phyloP scores from a whole-genome alignment of 148 eudicot species.

The Drosera capensis region DNA sequence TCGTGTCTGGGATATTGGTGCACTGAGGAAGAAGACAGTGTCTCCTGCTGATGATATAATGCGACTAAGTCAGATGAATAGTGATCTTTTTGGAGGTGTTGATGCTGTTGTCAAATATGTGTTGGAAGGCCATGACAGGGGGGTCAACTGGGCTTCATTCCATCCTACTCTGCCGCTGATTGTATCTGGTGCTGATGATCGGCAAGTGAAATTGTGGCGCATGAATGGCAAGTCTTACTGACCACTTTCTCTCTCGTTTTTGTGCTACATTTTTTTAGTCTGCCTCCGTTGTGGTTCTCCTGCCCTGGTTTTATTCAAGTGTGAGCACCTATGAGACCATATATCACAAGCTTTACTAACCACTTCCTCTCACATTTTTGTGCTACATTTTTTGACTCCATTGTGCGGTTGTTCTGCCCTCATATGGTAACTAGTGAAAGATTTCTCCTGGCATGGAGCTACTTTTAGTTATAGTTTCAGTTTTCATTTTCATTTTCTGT shows the following conservation, averaged over 20 bases:
- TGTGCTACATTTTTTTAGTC: not conserved
- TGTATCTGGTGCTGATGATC: constrained; percentile 80
- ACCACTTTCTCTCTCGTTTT: not conserved
- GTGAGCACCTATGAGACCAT: too few species aligned
- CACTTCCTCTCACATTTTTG: too few species aligned
- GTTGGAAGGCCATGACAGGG: constrained; percentile 93
- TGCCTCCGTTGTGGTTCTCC: not conserved
- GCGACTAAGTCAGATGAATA: constrained; percentile 79
- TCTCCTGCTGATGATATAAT: constrained; percentile 86
- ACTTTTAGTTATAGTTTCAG: too few species aligned
- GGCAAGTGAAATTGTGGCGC: constrained; percentile 76
- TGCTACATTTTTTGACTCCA: too few species aligned
- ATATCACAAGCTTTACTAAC: too few species aligned
- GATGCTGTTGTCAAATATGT: constrained; percentile 77
- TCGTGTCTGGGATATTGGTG: constrained; percentile 81
- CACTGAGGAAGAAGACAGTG: constrained; percentile 73
- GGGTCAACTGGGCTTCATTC: constrained; percentile 95
- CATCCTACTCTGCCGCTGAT: constrained; percentile 70
- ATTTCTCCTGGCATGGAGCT: too few species aligned
- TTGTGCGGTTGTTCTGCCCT: too few species aligned
- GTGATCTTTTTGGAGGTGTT: constrained; percentile 76
- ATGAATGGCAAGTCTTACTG: constrained; percentile 44
- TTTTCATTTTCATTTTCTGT: too few species aligned
- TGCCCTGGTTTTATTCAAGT: not conserved
- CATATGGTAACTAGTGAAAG: too few species aligned